Conservation (phyloP, 2,329 filamentous ascomycete genomes). For the Berkeleyomyces rouxiae region DNA sequence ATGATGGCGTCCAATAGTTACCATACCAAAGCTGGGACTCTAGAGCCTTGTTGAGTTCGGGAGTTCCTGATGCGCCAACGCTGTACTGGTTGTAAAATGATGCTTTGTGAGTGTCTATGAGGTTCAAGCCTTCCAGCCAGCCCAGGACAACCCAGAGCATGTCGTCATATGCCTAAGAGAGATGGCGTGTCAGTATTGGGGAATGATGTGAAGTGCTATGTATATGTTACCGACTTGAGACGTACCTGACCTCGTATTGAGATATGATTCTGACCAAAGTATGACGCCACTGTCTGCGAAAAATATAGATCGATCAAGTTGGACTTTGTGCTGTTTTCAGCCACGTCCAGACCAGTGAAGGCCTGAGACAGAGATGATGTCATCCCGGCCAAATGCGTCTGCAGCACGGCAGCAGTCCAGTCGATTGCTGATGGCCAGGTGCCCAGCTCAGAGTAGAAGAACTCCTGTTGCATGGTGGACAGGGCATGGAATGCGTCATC, state of each 20-base stretch:
- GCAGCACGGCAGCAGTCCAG: conserved; percentile 79
- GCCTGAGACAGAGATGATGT: conserved; percentile 54
- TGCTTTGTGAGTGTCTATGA: conserved; percentile 52
- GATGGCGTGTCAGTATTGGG: conserved; percentile 8
- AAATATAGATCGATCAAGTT: conserved; percentile 78
- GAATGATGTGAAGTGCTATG: too few species aligned
- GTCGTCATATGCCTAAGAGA: conserved; percentile 64
- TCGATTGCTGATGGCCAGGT: conserved; percentile 79
- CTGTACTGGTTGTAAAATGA: conserved; percentile 35
- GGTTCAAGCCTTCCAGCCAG: conserved; percentile 71
- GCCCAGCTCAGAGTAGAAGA: conserved; percentile 61
- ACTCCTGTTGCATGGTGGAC: conserved; percentile 57
- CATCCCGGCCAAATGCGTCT: conserved; percentile 60
- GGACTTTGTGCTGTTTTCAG: conserved; percentile 39
- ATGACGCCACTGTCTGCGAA: conserved; percentile 57
- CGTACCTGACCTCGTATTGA: conserved; percentile 44
- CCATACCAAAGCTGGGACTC: conserved; percentile 52
- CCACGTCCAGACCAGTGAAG: conserved; percentile 24
- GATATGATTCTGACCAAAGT: conserved; percentile 72
- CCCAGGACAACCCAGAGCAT: conserved; percentile 90
- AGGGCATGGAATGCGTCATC: conserved; percentile 46
- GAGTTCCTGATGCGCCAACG: conserved; percentile 16
- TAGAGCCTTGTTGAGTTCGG: conserved; percentile 20
- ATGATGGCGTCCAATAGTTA: conserved; percentile 54
- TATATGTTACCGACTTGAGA: neutral